These are phyloP conservation scores for Paecilomyces dactylethromorphus DNA, from an alignment of 2,329 filamentous ascomycete genomes.

Conservation along the genomic window DNA sequence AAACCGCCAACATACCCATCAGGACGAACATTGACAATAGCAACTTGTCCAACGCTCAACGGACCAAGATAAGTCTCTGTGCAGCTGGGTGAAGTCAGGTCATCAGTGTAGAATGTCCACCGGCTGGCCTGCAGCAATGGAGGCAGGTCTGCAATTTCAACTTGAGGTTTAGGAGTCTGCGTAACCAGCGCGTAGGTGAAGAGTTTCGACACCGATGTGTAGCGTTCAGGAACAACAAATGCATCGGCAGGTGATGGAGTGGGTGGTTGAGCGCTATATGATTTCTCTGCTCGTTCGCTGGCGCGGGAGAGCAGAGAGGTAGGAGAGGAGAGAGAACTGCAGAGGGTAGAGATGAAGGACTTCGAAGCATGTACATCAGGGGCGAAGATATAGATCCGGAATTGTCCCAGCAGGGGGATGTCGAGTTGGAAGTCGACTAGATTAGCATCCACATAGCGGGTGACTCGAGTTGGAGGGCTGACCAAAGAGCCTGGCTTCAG, in stretches of 20 bases:
- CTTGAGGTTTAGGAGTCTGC: constrained; percentile 53
- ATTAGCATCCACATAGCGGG: constrained; percentile 70
- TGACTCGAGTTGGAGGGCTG: constrained; percentile 59
- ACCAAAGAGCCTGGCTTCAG: constrained; percentile 42
- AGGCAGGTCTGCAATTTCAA: constrained; percentile 63
- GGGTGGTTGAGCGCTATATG: constrained; percentile 56
- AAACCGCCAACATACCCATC: constrained; percentile 69
- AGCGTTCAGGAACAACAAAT: constrained; percentile 61
- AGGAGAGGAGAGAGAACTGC: constrained; percentile 45
- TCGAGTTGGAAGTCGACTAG: constrained; percentile 72
- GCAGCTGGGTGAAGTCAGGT: constrained; percentile 51
- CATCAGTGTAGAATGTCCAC: constrained; percentile 68
- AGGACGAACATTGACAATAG: constrained; percentile 62
- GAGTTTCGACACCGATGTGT: constrained; percentile 60
- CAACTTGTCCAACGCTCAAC: constrained; percentile 51
- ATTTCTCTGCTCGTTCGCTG: constrained; percentile 53
- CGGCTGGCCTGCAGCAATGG: constrained; percentile 55
- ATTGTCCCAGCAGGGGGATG: constrained; percentile 70
- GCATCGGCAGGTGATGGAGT: constrained; percentile 55
- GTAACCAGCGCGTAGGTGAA: constrained; percentile 67
- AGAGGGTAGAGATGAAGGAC: constrained; percentile 56
- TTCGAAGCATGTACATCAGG: constrained; percentile 52
- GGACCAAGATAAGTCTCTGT: constrained; percentile 65
- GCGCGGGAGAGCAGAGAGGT: constrained; percentile 54
- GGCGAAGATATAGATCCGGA: constrained; percentile 66